Evolutionary conservation across 805 yeast genomes (phyloP).

Genomic region (Helenozyma rhizophorensis): DNA sequence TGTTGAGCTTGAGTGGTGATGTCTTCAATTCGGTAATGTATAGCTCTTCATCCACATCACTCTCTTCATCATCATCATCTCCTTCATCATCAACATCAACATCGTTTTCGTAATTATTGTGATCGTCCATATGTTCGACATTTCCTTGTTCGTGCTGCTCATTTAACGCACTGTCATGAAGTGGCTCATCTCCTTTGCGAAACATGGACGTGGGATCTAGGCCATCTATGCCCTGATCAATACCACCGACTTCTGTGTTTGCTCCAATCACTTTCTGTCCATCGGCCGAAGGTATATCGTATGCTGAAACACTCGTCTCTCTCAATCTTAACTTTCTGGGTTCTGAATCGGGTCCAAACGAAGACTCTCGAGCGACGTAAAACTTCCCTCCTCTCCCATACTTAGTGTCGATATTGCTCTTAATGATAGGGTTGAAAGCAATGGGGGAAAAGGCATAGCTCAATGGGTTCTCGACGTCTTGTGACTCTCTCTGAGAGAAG

Average conservation of each 20-base stretch:
- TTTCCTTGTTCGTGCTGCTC: no score
- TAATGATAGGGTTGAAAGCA: conserved; percentile 74
- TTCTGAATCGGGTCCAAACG: conserved; percentile 9
- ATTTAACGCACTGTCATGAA: no score
- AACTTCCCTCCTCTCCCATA: conserved; percentile 90
- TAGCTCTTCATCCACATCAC: conserved; percentile 34
- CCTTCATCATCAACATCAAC: conserved; percentile 10
- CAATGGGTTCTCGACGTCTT: background rate
- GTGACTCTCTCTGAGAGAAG: background rate
- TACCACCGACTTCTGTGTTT: no score
- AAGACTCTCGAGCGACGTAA: conserved; percentile 48
- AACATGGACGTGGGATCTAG: no score
- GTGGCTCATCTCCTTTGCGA: no score
- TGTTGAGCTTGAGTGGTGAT: conserved; percentile 11
- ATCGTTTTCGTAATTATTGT: conserved; percentile 8
- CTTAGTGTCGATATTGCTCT: conserved; percentile 74
- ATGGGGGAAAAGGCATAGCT: conserved; percentile 77
- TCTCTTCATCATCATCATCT: conserved; percentile 18
- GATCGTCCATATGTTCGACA: conserved; percentile 4
- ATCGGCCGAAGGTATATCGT: background rate
- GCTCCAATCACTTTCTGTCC: no score
- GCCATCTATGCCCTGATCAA: no score
- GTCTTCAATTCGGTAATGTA: conserved; percentile 5
- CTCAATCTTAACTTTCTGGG: conserved; percentile 6
- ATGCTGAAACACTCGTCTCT: conserved; percentile 12